Evolutionary conservation across 2,329 filamentous ascomycete genomes (phyloP).

Genomic region (Stachybotrys chartarum): DNA sequence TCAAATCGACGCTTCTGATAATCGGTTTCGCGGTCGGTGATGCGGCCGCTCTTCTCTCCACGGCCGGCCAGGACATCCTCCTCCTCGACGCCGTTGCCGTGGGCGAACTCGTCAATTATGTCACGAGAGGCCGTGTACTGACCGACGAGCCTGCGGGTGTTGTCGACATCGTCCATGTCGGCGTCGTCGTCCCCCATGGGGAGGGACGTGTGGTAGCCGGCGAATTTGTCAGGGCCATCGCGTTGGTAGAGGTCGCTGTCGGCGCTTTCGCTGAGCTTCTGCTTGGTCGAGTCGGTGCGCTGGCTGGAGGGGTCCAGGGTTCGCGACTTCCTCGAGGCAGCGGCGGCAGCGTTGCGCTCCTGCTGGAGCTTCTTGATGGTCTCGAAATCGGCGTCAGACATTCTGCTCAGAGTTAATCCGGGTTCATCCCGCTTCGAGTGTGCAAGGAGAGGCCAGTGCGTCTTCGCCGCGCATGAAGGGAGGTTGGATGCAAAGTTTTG

Average conservation of each 20-base stretch:
- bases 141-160: conserved; percentile 72
- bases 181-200: conserved; percentile 72
- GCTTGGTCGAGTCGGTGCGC: conserved; percentile 83
- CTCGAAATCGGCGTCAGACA: conserved; percentile 80
- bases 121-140: conserved; percentile 92
- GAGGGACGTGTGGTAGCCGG: conserved; percentile 87
- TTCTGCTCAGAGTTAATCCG: conserved; percentile 33
- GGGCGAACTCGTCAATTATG: conserved; percentile 91
- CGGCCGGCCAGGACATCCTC: conserved; percentile 80
- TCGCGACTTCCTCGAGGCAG: conserved; percentile 74
- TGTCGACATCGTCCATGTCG: conserved; percentile 68
- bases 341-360: conserved; percentile 79
- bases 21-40: conserved; percentile 88
- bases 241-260: conserved; percentile 83
- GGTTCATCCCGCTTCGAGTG: conserved; percentile 36
- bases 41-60: conserved; percentile 81
- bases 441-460: conserved; percentile 24
- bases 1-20: conserved; percentile 96
- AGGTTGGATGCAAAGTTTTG: conserved; percentile 13
- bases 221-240: conserved; percentile 70
- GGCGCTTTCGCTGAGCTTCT: conserved; percentile 81
- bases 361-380: conserved; percentile 81
- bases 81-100: conserved; percentile 79
- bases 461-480: conserved; percentile 29
- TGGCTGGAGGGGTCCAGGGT: conserved; percentile 73